A percentile compares a stretch with the other conserved stretches of the same genome.
These are phyloP conservation scores for Prototheca wickerhamii DNA, from an alignment of 163 green algal species.

Conservation along the genomic window DNA sequence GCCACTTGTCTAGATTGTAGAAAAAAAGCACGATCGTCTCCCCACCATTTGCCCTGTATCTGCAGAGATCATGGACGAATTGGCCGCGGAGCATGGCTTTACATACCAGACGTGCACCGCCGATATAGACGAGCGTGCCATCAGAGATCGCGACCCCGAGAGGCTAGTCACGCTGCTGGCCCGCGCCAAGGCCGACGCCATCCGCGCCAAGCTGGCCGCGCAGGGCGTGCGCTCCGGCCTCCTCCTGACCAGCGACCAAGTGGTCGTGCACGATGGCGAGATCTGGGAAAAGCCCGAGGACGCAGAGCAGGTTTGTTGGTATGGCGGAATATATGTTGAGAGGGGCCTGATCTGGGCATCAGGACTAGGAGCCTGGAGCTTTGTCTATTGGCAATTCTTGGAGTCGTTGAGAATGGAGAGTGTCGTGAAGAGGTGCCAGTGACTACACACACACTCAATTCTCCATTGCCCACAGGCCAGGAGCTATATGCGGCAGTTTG, in stretches of 20 bases:
- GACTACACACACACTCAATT: too few species aligned
- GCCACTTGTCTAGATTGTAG: neutral
- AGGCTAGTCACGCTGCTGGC: constrained; percentile 61
- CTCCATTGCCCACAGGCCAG: too few species aligned
- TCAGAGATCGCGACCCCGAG: constrained; percentile 43
- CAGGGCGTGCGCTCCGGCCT: constrained; percentile 7
- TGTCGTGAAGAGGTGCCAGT: too few species aligned
- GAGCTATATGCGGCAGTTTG: too few species aligned
- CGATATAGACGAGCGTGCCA: constrained; percentile 77
- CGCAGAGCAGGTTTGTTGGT: constrained; percentile 38
- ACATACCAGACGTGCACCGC: constrained; percentile 48
- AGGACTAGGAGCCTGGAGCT: too few species aligned
- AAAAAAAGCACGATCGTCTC: too few species aligned
- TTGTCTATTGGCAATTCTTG: too few species aligned
- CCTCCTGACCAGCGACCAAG: constrained; percentile 81
- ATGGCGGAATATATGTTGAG: neutral
- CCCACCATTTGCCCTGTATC: neutral
- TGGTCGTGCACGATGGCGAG: constrained; percentile 62
- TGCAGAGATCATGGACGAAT: constrained; percentile 34
- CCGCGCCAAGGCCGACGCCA: constrained; percentile 65
- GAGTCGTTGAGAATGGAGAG: too few species aligned
- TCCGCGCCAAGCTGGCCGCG: constrained; percentile 14
- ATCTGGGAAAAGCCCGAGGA: constrained; percentile 77
- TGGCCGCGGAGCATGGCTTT: constrained; percentile 33
- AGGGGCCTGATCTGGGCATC: too few species aligned